Evolutionary conservation across 768 basidiomycete species (phyloP).

Genomic region (Strobilomyces echinocephalus): DNA sequence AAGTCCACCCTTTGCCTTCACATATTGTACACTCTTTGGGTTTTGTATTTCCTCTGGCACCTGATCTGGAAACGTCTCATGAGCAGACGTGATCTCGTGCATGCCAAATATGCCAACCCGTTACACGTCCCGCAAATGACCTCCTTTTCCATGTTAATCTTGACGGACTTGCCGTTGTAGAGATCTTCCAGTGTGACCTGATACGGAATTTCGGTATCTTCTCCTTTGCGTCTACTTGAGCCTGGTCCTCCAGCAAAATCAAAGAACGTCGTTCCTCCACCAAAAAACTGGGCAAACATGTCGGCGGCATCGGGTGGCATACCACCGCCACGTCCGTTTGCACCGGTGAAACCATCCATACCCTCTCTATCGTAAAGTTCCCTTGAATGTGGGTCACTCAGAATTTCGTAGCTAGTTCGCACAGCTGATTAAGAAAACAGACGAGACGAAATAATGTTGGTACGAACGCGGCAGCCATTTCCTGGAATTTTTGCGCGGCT

Average conservation of each 20-base stretch:
- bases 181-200: slow-evolving; percentile 88
- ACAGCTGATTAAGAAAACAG: slow-evolving; percentile 8
- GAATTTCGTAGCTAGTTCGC: slow-evolving; percentile 67
- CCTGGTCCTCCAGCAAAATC: slow-evolving; percentile 55
- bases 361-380: slow-evolving; percentile 72
- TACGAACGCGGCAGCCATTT: slow-evolving; percentile 81
- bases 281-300: slow-evolving; percentile 73
- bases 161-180: slow-evolving; percentile 86
- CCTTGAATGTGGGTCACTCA: slow-evolving; percentile 65
- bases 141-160: slow-evolving; percentile 86
- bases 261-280: slow-evolving; percentile 53
- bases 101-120: slow-evolving; percentile 48
- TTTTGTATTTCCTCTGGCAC: slow-evolving; percentile 79
- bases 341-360: slow-evolving; percentile 58
- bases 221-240: slow-evolving; percentile 50
- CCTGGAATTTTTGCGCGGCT: slow-evolving; percentile 81
- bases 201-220: slow-evolving; percentile 74
- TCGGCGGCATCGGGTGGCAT: slow-evolving; percentile 54
- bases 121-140: slow-evolving; percentile 73
- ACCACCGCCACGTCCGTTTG: slow-evolving; percentile 40
- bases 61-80: slow-evolving; percentile 49
- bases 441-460: not conserved
- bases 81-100: not conserved
- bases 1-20: slow-evolving; percentile 78
- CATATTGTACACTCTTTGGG: slow-evolving; percentile 78